Evolutionary conservation across 306 rosid genomes (phyloP).

Genomic region (Herpetospermum pedunculosum): DNA sequence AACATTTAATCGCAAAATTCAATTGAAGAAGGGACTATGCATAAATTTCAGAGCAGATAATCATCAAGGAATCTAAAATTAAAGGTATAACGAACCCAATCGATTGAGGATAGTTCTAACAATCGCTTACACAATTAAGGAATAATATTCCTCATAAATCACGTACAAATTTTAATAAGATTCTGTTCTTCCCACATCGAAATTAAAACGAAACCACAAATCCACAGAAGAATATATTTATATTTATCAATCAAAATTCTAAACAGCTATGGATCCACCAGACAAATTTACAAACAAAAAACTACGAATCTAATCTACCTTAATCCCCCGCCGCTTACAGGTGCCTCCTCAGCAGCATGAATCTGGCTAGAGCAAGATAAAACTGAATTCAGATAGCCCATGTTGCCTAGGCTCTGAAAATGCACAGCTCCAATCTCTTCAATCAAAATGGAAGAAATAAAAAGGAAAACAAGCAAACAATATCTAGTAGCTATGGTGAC

Average conservation of each 20-base stretch:
- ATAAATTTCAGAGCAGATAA: not conserved
- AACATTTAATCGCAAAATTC: not conserved
- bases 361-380: slow-evolving; percentile 60
- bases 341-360: slow-evolving; percentile 52
- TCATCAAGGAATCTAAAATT: not conserved
- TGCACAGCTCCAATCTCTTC: slow-evolving; percentile 21
- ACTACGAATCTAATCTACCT: slow-evolving; percentile 33
- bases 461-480: slow-evolving; percentile 12
- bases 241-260: too few species aligned
- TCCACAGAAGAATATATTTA: not conserved
- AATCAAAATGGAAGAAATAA: slow-evolving; percentile 24
- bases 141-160: not conserved
- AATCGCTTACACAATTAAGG: not conserved
- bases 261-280: slow-evolving; percentile 20
- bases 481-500: slow-evolving; percentile 13
- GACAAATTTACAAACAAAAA: not conserved
- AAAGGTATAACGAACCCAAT: not conserved
- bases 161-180: not conserved
- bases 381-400: slow-evolving; percentile 84
- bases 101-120: not conserved
- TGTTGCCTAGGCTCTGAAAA: slow-evolving; percentile 29
- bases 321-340: slow-evolving; percentile 82
- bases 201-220: not conserved
- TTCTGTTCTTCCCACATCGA: not conserved
- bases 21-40: not conserved